A percentile compares a stretch with the other conserved stretches of the same genome.
These are phyloP conservation scores for Lactarius trivialis DNA, from an alignment of 768 basidiomycete species.

Conservation along the genomic window DNA sequence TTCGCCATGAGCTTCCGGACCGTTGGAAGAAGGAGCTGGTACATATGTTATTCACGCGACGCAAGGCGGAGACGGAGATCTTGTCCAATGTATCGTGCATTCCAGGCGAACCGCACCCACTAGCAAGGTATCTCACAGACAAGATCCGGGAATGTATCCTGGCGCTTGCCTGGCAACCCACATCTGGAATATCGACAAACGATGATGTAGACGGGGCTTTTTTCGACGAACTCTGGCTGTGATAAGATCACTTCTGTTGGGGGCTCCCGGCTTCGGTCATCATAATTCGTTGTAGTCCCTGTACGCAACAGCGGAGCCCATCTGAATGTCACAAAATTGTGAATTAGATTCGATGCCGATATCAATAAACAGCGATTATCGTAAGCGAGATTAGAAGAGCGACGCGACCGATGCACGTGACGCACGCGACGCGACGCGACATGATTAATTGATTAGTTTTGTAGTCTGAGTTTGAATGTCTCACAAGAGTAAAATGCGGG, in stretches of 20 bases:
- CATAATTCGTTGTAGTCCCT: background rate
- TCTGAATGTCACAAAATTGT: background rate
- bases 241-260: background rate
- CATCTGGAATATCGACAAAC: background rate
- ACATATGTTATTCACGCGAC: constrained; percentile 71
- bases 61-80: constrained; percentile 91
- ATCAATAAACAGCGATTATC: background rate
- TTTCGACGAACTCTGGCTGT: background rate
- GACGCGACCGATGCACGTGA: constrained; percentile 23
- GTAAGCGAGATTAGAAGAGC: constrained; percentile 21
- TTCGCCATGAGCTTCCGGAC: constrained; percentile 46
- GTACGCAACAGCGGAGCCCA: background rate
- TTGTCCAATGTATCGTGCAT: constrained; percentile 29
- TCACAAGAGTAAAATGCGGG: constrained; percentile 22
- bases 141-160: constrained; percentile 21
- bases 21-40: constrained; percentile 77
- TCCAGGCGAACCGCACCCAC: constrained; percentile 11
- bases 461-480: constrained; percentile 27
- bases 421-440: constrained; percentile 15
- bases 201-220: background rate
- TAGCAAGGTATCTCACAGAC: constrained; percentile 26
- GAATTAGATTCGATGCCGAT: background rate
- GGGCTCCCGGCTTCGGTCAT: background rate
- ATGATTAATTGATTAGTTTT: constrained; percentile 22
- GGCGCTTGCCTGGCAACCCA: background rate